Conservation (phyloP, 352 stramenopile genomes). For the Globisporangium okanoganense region DNA sequence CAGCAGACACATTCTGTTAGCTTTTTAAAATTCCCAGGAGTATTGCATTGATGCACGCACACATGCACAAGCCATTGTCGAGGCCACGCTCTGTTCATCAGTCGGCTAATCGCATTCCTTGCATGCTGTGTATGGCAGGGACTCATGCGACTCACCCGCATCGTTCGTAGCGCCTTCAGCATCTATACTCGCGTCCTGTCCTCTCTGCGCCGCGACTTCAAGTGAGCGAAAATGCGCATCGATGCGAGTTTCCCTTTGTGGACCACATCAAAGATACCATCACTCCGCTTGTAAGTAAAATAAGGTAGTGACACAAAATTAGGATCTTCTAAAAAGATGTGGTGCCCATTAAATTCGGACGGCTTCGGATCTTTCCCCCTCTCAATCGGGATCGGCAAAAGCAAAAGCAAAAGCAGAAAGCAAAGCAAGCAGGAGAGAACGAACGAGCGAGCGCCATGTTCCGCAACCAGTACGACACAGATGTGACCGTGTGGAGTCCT, state of each 20-base stretch:
- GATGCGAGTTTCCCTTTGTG: conserved; percentile 5
- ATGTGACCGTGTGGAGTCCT: conserved; percentile 99
- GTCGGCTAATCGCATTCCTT: neutral
- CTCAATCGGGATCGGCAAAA: conserved; percentile 4
- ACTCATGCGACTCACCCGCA: neutral
- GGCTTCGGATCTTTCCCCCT: conserved; percentile 30
- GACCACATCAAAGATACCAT: neutral
- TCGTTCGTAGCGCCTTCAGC: conserved; percentile 3
- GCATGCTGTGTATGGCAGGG: neutral
- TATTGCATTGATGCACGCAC: neutral
- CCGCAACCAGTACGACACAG: conserved; percentile 99
- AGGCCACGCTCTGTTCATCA: neutral
- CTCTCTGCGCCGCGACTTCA: neutral
- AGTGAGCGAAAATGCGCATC: neutral
- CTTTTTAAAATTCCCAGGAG: too few species aligned
- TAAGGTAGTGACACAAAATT: neutral
- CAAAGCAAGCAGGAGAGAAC: conserved; percentile 3
- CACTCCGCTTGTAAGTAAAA: neutral
- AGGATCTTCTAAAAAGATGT: neutral
- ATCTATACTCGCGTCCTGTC: neutral
- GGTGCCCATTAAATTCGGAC: neutral
- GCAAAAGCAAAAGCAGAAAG: conserved; percentile 10
- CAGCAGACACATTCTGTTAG: too few species aligned
- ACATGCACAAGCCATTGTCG: neutral
- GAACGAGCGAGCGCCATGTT: conserved; percentile 86